phyloP scores from a whole-genome alignment of 192 early-diverging fungal genomes.

The Allomyces arbusculus region DNA sequence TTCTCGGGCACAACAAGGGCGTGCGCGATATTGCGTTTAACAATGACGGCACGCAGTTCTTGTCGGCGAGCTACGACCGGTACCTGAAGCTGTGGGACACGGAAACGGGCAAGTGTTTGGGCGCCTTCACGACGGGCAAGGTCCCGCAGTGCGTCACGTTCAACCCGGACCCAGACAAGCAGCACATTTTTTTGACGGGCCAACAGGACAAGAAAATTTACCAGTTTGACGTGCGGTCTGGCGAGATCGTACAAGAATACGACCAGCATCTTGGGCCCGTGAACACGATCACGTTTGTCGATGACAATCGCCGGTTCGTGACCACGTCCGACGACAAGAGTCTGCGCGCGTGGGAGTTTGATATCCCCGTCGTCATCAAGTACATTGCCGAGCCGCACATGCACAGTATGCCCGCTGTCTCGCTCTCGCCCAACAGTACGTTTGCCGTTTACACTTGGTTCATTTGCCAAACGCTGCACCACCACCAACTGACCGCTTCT shows the following conservation, averaged over 20 bases:
- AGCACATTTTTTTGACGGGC: constrained; percentile 75
- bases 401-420: constrained; percentile 88
- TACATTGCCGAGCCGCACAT: constrained; percentile 88
- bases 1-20: constrained; percentile 76
- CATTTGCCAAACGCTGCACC: constrained; percentile 4
- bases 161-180: constrained; percentile 71
- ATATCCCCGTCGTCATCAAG: constrained; percentile 96
- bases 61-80: constrained; percentile 78
- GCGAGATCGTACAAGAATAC: constrained; percentile 79
- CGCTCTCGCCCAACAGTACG: constrained; percentile 68
- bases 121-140: constrained; percentile 45
- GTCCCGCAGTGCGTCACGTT: constrained; percentile 78
- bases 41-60: constrained; percentile 62
- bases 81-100: constrained; percentile 96
- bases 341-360: constrained; percentile 91
- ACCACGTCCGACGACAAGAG: constrained; percentile 95
- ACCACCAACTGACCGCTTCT: background rate
- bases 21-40: constrained; percentile 82
- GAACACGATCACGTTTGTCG: constrained; percentile 92
- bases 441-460: constrained; percentile 4
- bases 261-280: constrained; percentile 92
- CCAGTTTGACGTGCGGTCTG: constrained; percentile 67
- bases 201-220: constrained; percentile 82
- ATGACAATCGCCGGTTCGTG: constrained; percentile 81
- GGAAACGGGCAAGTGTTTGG: constrained; percentile 47